Conservation (phyloP, 306 rosid species). For the Vicia villosa region DNA sequence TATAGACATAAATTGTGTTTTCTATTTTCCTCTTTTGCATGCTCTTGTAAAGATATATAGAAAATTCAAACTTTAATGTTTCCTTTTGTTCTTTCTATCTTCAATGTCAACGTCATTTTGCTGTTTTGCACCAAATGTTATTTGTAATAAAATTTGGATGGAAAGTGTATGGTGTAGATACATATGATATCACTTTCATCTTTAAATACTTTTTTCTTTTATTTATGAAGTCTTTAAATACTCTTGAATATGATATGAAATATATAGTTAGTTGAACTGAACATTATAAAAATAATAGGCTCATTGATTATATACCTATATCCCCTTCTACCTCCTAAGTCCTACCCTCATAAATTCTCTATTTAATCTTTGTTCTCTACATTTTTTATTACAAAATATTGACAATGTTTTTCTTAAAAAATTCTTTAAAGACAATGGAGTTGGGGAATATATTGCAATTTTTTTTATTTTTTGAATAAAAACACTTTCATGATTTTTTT, state of each 20-base stretch:
- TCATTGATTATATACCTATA: neutral
- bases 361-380: no score
- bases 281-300: neutral
- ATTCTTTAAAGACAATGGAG: no score
- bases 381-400: no score
- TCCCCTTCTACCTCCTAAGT: neutral
- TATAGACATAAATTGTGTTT: neutral
- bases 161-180: constrained; percentile 29
- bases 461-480: no score
- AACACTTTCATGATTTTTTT: no score
- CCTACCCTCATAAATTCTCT: no score
- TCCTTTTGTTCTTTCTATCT: constrained; percentile 13
- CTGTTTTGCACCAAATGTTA: constrained; percentile 1
- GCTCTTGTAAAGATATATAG: neutral
- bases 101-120: constrained; percentile 2
- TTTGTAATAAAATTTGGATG: neutral
- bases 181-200: neutral
- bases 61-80: neutral
- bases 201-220: neutral
- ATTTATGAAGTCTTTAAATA: neutral
- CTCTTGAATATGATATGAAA: neutral
- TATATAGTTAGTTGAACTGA: neutral
- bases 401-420: no score
- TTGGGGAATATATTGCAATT: no score
- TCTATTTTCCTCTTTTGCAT: constrained; percentile 1